phyloP scores from a whole-genome alignment of 2,329 filamentous ascomycete genomes.

The Escovopsis weberi region DNA sequence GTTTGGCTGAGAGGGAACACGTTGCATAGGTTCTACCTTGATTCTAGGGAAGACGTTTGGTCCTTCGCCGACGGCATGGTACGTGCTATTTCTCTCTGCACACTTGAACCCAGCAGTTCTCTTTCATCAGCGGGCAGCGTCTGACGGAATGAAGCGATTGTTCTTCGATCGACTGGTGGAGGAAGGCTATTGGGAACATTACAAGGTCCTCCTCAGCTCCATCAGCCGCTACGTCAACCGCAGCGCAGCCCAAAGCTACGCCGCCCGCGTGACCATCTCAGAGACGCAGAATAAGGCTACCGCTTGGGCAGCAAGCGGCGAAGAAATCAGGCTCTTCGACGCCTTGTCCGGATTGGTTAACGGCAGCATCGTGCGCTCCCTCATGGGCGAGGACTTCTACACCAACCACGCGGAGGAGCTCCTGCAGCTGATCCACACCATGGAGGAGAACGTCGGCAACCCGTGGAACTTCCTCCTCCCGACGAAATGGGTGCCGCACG shows the following conservation, averaged over 20 bases:
- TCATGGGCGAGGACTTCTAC: conserved; percentile 11
- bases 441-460: conserved; percentile 7
- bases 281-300: conserved; percentile 8
- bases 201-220: conserved; percentile 3
- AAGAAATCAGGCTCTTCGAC: conserved; percentile 5
- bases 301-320: conserved; percentile 3
- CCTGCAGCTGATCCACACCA: conserved; percentile 4
- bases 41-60: conserved; percentile 7
- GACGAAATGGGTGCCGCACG: conserved; percentile 6
- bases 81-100: not conserved
- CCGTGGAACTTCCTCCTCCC: conserved; percentile 5
- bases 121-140: not conserved
- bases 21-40: conserved; percentile 5
- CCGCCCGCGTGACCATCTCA: conserved; percentile 4
- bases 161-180: conserved; percentile 9
- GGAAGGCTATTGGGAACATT: conserved; percentile 6
- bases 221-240: conserved; percentile 6
- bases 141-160: conserved; percentile 2
- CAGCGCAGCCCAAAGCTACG: conserved; percentile 3
- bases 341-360: conserved; percentile 6
- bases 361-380: conserved; percentile 5
- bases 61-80: conserved; percentile 8
- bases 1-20: conserved; percentile 4
- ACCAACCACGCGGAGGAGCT: conserved; percentile 5
- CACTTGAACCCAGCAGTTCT: not conserved